These are phyloP conservation scores for Xylaria sp. DNA, from an alignment of 2,329 filamentous ascomycete genomes.

Conservation along the genomic window DNA sequence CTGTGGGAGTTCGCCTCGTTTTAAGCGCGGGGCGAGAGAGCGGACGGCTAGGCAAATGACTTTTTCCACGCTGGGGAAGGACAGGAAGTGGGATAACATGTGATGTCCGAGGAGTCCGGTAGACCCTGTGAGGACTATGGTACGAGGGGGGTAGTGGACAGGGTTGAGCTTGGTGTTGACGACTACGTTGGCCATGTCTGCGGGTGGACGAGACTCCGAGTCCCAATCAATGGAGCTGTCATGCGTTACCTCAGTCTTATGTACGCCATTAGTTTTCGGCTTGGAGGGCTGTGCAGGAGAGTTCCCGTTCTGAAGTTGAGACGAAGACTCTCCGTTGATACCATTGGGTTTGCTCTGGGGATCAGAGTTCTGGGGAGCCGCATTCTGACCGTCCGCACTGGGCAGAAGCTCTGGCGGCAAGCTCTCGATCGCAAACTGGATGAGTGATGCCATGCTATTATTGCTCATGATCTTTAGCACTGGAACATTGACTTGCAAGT, in stretches of 20 bases:
- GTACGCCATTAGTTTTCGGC: background rate
- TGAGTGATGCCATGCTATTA: background rate
- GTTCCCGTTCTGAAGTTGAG: background rate
- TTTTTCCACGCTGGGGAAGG: background rate
- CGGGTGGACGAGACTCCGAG: background rate
- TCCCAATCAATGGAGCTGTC: background rate
- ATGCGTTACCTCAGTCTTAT: background rate
- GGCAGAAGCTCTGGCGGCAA: background rate
- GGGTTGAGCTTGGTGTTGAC: background rate
- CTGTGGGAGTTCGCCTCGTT: background rate
- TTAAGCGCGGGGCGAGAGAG: background rate
- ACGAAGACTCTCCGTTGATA: background rate
- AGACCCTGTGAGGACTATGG: slow-evolving; percentile 25
- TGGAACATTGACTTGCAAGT: background rate
- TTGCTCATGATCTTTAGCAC: background rate
- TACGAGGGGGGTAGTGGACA: background rate
- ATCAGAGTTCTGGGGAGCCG: background rate
- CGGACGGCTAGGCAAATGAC: background rate
- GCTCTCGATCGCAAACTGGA: background rate
- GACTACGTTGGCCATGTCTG: background rate
- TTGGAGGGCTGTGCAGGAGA: background rate
- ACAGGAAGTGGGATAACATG: slow-evolving; percentile 8
- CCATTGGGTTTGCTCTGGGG: background rate
- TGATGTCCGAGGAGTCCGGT: slow-evolving; percentile 25
- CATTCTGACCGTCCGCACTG: background rate